Base-by-base conservation (phyloP, 306 rosid species). In the Lathyrus sativus region DNA sequence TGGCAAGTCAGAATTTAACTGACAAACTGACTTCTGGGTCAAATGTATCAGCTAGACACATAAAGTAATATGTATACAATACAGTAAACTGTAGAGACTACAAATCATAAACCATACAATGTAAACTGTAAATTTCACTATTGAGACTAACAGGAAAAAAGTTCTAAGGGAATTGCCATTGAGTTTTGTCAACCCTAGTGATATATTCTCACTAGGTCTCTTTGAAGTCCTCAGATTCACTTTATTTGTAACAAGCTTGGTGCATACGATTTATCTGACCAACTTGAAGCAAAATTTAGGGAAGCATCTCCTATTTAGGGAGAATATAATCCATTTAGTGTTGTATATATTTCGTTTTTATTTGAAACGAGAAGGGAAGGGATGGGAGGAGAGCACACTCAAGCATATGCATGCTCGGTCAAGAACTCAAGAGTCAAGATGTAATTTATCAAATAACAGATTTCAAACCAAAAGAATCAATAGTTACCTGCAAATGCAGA, bases 401-500 rank as follows among this genome's bases (percentile, higher is more conserved):
- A 58, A 35, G 59, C 24, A 42, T 17, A 18, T 13, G 13, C 57
- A 58, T 22, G 62, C 70, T 54, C 65, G 49, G 28, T 56, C 11
- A 56, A 56, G 62, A 56, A 56, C 11, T 13, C 62, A 56, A 53
- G 33, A 10, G 7, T 67, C 56, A 43, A 62, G 6, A 66, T 71
- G 70, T 57, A 66, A 70, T 62, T 49, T 26, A 38, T 67, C 55
- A 65, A 65, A 41, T n/a, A 29, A 26, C 71, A 41, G 11, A 14
- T 37, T 13, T 67, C 72, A 49, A 66, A 70, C 74, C 14, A 15
- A 78, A 53, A 65, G 15, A 19, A 73, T 19, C 46, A 35, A 35
- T 9, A 64, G 51, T 62, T 81, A 90, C 99, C 99, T 93, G 99
- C 88, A 93, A 78, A 82, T 90, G 99, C 75, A 90, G 89, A 62